These are phyloP conservation scores for Gynostemma pentaphyllum DNA, from an alignment of 306 rosid species.

Conservation along the genomic window DNA sequence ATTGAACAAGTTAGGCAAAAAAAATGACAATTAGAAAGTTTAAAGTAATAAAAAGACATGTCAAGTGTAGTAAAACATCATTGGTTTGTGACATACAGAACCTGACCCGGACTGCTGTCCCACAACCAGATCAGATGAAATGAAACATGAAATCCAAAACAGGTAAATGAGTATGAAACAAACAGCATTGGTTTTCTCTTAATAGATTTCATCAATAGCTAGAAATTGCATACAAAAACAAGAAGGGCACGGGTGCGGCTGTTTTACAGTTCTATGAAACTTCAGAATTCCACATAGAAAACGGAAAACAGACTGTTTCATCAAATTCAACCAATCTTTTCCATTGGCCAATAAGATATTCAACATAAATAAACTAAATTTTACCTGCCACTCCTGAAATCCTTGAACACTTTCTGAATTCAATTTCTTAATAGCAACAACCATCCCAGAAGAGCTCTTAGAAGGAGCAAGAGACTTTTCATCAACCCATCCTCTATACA, in stretches of 20 bases:
- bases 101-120: background rate
- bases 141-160: background rate
- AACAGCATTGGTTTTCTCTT: background rate
- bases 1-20: background rate
- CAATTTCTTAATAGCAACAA: conserved; percentile 68
- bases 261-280: no score
- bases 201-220: no score
- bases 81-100: background rate
- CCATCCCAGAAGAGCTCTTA: conserved; percentile 40
- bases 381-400: conserved; percentile 77
- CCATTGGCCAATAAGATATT: background rate
- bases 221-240: background rate
- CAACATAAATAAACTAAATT: background rate
- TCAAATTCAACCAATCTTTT: background rate
- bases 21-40: background rate
- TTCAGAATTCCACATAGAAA: no score
- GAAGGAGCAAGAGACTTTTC: conserved; percentile 47
- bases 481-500: conserved; percentile 79
- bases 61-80: background rate
- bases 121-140: background rate
- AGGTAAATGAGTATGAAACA: background rate
- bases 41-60: background rate
- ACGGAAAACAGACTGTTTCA: background rate
- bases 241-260: background rate
- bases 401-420: conserved; percentile 69